Evolutionary conservation across 371 early-diverging fungal genomes (phyloP).

Genomic region (Chytridiales sp.): DNA sequence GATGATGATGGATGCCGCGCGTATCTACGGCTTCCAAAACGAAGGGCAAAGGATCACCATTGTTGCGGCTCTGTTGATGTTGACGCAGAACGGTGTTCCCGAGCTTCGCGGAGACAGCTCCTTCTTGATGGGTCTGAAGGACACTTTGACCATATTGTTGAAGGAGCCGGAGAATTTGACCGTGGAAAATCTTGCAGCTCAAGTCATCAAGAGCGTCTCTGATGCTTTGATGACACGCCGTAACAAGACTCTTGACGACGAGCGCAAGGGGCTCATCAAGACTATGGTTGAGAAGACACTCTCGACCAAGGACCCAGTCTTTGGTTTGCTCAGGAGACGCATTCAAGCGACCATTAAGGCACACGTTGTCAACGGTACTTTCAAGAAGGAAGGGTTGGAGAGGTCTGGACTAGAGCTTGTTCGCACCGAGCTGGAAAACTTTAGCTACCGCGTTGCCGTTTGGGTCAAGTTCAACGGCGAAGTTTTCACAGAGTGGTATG

Average conservation of each 20-base stretch:
- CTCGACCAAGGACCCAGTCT: slow-evolving; percentile 66
- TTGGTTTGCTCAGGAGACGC: slow-evolving; percentile 61
- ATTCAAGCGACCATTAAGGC: slow-evolving; percentile 53
- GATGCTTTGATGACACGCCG: slow-evolving; percentile 1
- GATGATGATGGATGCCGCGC: slow-evolving; percentile 60
- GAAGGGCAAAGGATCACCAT: slow-evolving; percentile 66
- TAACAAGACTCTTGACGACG: background rate
- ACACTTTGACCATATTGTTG: slow-evolving; percentile 56
- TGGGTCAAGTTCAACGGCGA: slow-evolving; percentile 66
- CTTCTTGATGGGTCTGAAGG: slow-evolving; percentile 42
- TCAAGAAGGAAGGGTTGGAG: slow-evolving; percentile 43
- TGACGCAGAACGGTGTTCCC: slow-evolving; percentile 61
- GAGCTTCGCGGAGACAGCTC: slow-evolving; percentile 38
- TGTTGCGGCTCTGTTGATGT: slow-evolving; percentile 66
- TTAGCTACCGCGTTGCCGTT: slow-evolving; percentile 46
- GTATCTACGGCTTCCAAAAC: slow-evolving; percentile 63
- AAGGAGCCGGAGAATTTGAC: slow-evolving; percentile 45
- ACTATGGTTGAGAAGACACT: slow-evolving; percentile 74
- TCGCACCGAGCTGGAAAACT: slow-evolving; percentile 51
- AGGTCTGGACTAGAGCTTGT: slow-evolving; percentile 66
- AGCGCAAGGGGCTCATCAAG: slow-evolving; percentile 45
- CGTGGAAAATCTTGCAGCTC: slow-evolving; percentile 45
- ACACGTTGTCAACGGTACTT: slow-evolving; percentile 56
- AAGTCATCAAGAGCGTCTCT: slow-evolving; percentile 30
- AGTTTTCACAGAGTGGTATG: slow-evolving; percentile 67